Evolutionary conservation across 768 basidiomycete species (phyloP), one percentile per base, ranked within the genome.

Genomic region (Lentinula lateritia): DNA sequence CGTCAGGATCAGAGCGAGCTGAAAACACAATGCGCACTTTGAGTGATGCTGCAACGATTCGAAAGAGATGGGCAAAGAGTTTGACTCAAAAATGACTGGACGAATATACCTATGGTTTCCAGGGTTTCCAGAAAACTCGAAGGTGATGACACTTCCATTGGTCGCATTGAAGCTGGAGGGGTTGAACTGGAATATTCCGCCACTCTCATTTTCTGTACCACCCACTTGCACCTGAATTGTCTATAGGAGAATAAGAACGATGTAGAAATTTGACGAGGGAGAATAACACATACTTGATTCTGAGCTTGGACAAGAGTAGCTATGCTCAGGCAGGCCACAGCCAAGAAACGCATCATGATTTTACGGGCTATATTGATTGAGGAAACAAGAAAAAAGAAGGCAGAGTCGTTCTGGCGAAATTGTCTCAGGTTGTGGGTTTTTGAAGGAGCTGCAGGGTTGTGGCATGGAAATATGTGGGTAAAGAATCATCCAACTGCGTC

Each of bases 81-180:
- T 39, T 32, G n/a, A 18, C 13, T 5, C 13, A 45, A 9, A 9
- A 15, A 34, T 50, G 10, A 12, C 2, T 6, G 50, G 20, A 54
- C 16, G 9, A 38, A 50, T 50, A 9, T 60, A 60, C 58, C 46
- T 50, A 10, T 85, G 83, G 68, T 83, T 83, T 62, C 82, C 82
- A 1, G 82, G 81, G 28, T 76, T 65, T 61, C 82, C 83, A 53
- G 71, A 72, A 66, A 80, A 86, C 20, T 70, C 62, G 75, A 86
- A 86, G 13, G 77, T 81, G 43, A 86, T 66, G 6, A 76, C 71
- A 5, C 78, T 76, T 18, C 80, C 81, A 20, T 76, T 74, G 12
- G 74, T 63, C 8, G 79, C 82, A 28, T 62, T 81, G 61, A 83
- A 55, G 41, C 60, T 71, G 42, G 68, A 62, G 1, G 84, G 84